Conservation (phyloP, 371 early-diverging fungal species). For the Apophysomyces variabilis region DNA sequence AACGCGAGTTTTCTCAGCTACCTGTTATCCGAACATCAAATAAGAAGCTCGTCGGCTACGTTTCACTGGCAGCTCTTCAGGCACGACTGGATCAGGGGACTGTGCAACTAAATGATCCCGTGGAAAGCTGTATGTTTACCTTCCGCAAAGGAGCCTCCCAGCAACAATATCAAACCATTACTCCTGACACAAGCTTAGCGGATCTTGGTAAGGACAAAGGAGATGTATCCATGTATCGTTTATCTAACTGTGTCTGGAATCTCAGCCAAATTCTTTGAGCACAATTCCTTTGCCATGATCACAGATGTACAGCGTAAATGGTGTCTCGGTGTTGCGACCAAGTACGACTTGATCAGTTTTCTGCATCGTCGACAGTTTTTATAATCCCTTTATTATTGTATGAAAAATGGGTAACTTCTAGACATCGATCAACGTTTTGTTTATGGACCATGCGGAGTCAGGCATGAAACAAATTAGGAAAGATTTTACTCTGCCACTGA, state of each 20-base stretch:
- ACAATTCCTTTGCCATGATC: conserved; percentile 81
- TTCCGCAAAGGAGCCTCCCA: conserved; percentile 46
- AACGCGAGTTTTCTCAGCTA: conserved; percentile 85
- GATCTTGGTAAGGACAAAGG: conserved; percentile 61
- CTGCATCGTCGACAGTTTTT: conserved; percentile 58
- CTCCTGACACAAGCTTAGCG: conserved; percentile 79
- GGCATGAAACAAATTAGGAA: conserved; percentile 6
- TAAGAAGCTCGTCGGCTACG: conserved; percentile 79
- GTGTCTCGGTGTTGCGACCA: conserved; percentile 84
- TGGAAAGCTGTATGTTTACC: conserved; percentile 68
- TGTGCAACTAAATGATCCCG: conserved; percentile 49
- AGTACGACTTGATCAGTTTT: conserved; percentile 77
- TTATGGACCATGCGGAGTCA: not conserved
- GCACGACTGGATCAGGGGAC: conserved; percentile 59
- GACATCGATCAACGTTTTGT: not conserved
- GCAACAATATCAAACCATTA: conserved; percentile 71
- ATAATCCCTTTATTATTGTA: conserved; percentile 20
- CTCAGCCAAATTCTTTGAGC: conserved; percentile 72
- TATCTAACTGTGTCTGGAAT: not conserved
- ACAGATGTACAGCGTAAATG: conserved; percentile 84
- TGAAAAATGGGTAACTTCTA: not conserved
- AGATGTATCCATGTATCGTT: not conserved
- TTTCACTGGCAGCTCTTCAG: conserved; percentile 71
- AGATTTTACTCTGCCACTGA: conserved; percentile 33
- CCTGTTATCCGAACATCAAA: conserved; percentile 72